These are phyloP conservation scores for Mikania micrantha DNA, from an alignment of 129 eudicot species.

Conservation along the genomic window DNA sequence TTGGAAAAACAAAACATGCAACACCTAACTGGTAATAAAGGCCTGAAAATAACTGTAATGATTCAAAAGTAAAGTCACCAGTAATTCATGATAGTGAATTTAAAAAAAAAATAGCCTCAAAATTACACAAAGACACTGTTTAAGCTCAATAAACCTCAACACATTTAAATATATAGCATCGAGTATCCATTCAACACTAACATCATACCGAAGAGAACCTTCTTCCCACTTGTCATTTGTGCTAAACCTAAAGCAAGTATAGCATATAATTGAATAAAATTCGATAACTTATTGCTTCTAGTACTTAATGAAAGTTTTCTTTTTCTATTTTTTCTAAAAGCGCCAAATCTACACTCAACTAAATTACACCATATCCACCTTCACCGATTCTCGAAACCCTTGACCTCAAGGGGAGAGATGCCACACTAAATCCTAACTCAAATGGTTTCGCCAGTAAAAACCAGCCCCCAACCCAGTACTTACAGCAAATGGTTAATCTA, in stretches of 20 bases:
- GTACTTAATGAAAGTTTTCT: no score
- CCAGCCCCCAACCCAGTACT: no score
- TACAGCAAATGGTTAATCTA: not conserved
- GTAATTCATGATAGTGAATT: not conserved
- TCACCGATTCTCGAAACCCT: no score
- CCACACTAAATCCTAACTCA: no score
- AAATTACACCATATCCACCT: no score
- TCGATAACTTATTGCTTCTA: not conserved
- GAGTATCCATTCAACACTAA: not conserved
- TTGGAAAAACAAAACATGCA: not conserved
- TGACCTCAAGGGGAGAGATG: no score
- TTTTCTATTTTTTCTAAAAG: no score
- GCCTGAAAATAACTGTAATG: not conserved
- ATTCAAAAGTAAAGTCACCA: not conserved
- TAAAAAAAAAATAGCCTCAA: not conserved
- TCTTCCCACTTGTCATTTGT: not conserved
- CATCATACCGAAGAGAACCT: not conserved
- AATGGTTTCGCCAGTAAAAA: no score
- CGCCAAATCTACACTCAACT: no score
- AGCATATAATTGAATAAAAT: slow-evolving; percentile 3
- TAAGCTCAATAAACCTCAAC: not conserved
- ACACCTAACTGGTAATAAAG: not conserved
- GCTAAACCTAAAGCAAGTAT: not conserved
- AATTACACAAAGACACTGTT: not conserved
- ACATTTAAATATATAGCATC: not conserved